These are phyloP conservation scores for Scenedesmus sp. DNA, from an alignment of 163 green algal genomes.

Conservation along the genomic window DNA sequence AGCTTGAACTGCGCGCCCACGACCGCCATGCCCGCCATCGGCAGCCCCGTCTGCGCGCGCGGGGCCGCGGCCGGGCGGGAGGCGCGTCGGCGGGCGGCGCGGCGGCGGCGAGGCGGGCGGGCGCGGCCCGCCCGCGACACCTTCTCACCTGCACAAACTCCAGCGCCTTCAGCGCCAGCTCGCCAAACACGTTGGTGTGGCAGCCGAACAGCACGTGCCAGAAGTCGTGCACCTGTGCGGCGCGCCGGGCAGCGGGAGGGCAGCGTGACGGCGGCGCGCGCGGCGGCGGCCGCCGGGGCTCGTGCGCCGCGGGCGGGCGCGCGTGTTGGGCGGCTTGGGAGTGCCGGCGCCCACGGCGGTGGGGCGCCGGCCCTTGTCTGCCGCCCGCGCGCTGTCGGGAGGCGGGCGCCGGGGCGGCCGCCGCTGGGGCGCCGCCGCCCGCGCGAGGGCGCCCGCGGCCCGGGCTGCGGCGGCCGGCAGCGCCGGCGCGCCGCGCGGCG, in stretches of 20 bases:
- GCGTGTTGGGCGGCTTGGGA: constrained; percentile 11
- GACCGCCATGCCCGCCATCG: constrained; percentile 92
- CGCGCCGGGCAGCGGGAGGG: neutral
- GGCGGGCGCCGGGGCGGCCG: neutral
- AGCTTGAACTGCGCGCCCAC: constrained; percentile 84
- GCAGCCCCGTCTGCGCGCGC: constrained; percentile 90
- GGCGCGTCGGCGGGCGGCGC: no score
- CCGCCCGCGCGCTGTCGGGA: neutral
- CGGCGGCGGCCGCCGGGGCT: no score
- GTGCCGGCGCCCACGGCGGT: neutral
- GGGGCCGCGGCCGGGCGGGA: no score
- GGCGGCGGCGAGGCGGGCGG: no score
- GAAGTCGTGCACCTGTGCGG: constrained; percentile 91
- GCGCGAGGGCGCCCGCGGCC: neutral
- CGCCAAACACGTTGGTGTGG: constrained; percentile 94
- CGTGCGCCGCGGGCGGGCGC: no score
- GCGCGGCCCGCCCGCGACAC: no score
- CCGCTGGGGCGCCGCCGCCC: neutral
- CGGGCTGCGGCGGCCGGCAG: no score
- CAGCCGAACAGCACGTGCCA: constrained; percentile 98
- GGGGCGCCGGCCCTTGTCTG: neutral
- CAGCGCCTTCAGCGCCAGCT: constrained; percentile 95
- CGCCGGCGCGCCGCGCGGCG: no score
- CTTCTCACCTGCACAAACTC: constrained; percentile 95
- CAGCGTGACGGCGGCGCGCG: no score